These are phyloP conservation scores for Geotrichum klebahnii DNA, from an alignment of 1,139 yeast genomes.

Conservation along the genomic window DNA sequence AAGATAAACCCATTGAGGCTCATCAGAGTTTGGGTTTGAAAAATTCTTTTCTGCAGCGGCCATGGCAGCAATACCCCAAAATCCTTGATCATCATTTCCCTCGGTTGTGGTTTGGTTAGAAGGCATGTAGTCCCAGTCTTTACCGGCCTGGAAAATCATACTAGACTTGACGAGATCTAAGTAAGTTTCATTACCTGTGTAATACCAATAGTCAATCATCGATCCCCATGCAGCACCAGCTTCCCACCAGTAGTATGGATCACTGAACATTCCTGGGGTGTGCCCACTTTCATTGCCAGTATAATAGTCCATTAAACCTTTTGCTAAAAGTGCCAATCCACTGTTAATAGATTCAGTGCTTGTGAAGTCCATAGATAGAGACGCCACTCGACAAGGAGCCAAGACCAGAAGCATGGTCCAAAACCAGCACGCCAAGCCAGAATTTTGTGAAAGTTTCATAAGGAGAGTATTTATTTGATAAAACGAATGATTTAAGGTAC, in stretches of 20 bases:
- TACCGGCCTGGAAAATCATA: conserved; percentile 62
- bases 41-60: conserved; percentile 79
- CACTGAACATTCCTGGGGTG: conserved; percentile 67
- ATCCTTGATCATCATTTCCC: conserved; percentile 91
- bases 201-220: conserved; percentile 60
- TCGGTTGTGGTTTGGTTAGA: conserved; percentile 71
- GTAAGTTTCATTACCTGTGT: conserved; percentile 60
- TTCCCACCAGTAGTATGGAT: conserved; percentile 92
- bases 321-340: conserved; percentile 54
- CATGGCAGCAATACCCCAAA: conserved; percentile 84
- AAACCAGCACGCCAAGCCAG: no score
- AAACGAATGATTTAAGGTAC: no score
- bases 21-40: conserved; percentile 52
- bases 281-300: conserved; percentile 64
- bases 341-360: conserved; percentile 29
- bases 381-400: conserved; percentile 1
- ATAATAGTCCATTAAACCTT: conserved; percentile 72
- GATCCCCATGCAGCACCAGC: conserved; percentile 88
- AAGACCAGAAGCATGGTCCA: no score
- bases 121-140: conserved; percentile 66
- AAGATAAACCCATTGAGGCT: conserved; percentile 64
- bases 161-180: conserved; percentile 54
- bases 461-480: no score
- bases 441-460: no score
- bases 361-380: conserved; percentile 26